Evolutionary conservation across 495 filamentous ascomycete genomes (phyloP).

Genomic region (Tuber brumale): DNA sequence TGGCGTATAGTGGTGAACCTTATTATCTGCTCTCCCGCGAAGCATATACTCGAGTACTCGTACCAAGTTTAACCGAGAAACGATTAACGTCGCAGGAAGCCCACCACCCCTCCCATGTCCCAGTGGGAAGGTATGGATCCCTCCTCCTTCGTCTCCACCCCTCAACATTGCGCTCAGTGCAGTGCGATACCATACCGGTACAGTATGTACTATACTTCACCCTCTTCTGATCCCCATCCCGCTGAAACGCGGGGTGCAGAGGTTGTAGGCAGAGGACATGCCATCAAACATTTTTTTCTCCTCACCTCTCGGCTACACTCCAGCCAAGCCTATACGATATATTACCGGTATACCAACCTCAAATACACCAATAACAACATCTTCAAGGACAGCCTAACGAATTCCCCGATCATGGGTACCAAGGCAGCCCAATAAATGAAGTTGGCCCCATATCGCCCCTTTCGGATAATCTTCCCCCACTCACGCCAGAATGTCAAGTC

Average conservation of each 20-base stretch:
- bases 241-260: neutral
- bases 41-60: neutral
- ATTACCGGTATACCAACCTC: neutral
- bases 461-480: neutral
- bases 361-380: neutral
- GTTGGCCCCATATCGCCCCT: neutral
- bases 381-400: neutral
- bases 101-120: neutral
- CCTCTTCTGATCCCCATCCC: neutral
- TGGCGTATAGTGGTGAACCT: neutral
- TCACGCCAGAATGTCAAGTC: neutral
- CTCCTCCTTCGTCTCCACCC: neutral
- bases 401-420: neutral
- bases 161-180: neutral
- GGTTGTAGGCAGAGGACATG: neutral
- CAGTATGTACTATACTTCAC: neutral
- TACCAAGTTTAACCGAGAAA: neutral
- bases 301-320: neutral
- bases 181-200: neutral
- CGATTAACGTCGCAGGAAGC: slow-evolving; percentile 1
- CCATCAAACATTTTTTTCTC: neutral
- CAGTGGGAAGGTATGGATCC: neutral
- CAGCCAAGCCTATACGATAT: neutral
- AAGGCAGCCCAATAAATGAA: neutral
- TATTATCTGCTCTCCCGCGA: neutral